Evolutionary conservation across 129 eudicot genomes (phyloP).

Genomic region (Arctium lappa): DNA sequence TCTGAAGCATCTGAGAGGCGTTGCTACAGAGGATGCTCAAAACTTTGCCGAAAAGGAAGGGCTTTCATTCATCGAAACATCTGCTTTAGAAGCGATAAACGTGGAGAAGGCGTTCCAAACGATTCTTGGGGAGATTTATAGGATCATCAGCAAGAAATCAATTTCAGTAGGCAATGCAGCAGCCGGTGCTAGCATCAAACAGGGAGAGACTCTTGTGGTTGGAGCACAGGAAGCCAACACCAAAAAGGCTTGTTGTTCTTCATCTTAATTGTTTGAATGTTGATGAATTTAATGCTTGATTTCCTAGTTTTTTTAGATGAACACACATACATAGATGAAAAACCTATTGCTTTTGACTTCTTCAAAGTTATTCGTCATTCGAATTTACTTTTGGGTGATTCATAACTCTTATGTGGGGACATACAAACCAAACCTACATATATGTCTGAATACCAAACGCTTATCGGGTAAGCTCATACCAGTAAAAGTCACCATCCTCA

Average conservation of each 20-base stretch:
- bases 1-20: constrained; percentile 76
- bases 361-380: neutral
- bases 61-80: constrained; percentile 79
- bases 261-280: constrained; percentile 31
- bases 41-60: constrained; percentile 81
- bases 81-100: constrained; percentile 78
- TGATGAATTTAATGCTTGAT: neutral
- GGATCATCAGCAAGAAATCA: constrained; percentile 75
- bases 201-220: constrained; percentile 68
- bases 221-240: constrained; percentile 52
- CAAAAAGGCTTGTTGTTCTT: constrained; percentile 65
- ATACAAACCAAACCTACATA: too few species aligned
- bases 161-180: constrained; percentile 46
- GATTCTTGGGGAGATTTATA: constrained; percentile 69
- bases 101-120: constrained; percentile 83
- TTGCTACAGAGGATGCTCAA: constrained; percentile 81
- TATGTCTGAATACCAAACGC: too few species aligned
- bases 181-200: constrained; percentile 33
- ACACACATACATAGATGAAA: neutral
- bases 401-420: neutral
- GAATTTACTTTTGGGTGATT: neutral
- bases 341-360: neutral
- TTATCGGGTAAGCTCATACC: too few species aligned
- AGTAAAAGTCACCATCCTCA: too few species aligned
- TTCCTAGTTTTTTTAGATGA: constrained; percentile 10